A percentile compares a stretch with the other conserved stretches of the same genome.
Conservation (phyloP, 352 stramenopile species). For the Globisporangium carolinianum region DNA sequence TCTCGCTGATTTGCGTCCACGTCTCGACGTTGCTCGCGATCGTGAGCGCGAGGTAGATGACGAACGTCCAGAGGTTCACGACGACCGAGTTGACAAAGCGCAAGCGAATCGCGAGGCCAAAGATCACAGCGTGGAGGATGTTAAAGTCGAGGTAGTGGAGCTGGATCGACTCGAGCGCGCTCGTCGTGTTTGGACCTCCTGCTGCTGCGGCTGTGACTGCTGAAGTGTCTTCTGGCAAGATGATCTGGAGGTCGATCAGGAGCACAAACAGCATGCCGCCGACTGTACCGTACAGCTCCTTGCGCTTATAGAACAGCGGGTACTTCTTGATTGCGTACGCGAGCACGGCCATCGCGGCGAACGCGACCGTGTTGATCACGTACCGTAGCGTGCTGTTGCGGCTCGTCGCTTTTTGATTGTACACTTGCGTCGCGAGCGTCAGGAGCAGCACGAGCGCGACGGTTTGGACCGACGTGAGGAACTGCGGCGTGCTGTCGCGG, state of each 20-base stretch:
- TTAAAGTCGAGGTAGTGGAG: slow-evolving; percentile 37
- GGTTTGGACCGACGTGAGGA: slow-evolving; percentile 32
- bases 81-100: slow-evolving; percentile 47
- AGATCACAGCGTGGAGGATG: slow-evolving; percentile 47
- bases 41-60: slow-evolving; percentile 24
- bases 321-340: slow-evolving; percentile 27
- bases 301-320: slow-evolving; percentile 24
- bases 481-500: slow-evolving; percentile 43
- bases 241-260: slow-evolving; percentile 32
- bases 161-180: slow-evolving; percentile 2
- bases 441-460: slow-evolving; percentile 25
- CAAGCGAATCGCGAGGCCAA: slow-evolving; percentile 47
- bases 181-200: not conserved
- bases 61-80: slow-evolving; percentile 35
- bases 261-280: slow-evolving; percentile 28
- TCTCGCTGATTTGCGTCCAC: slow-evolving; percentile 34
- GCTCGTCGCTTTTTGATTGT: slow-evolving; percentile 20
- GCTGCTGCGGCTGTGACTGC: not conserved
- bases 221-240: slow-evolving; percentile 13
- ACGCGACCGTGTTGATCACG: slow-evolving; percentile 22
- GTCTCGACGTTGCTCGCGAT: slow-evolving; percentile 12
- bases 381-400: slow-evolving; percentile 26
- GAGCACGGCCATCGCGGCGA: slow-evolving; percentile 17
- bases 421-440: slow-evolving; percentile 34
- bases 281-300: slow-evolving; percentile 24